Percentiles rank a stretch among this genome's conserved stretches.
Conservation (phyloP, 73 alveolate genomes). For the Paramecium pentaurelia region DNA sequence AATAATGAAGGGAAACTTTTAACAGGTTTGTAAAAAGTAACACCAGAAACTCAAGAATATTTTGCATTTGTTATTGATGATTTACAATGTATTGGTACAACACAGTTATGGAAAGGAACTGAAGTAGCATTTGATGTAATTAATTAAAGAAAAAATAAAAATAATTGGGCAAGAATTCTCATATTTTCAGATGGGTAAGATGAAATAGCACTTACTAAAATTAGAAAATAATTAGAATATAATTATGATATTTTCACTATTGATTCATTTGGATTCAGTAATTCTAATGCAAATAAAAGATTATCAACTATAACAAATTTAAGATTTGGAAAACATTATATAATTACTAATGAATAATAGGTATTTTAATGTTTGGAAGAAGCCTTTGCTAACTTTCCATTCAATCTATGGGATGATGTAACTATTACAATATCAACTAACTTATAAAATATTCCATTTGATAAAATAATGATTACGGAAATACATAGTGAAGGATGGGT, state of each 20-base stretch:
- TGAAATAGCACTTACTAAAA: conserved; percentile 17
- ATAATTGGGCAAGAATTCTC: conserved; percentile 63
- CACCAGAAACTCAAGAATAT: conserved; percentile 54
- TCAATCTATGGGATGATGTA: neutral
- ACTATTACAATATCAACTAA: neutral
- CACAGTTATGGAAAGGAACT: conserved; percentile 69
- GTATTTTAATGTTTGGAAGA: neutral
- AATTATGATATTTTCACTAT: conserved; percentile 68
- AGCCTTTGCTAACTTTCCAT: neutral
- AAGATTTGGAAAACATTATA: neutral
- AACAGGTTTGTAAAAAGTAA: conserved; percentile 61
- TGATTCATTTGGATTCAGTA: conserved; percentile 81
- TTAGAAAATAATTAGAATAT: conserved; percentile 51
- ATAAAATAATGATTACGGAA: neutral
- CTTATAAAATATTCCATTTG: neutral
- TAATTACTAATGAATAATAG: neutral
- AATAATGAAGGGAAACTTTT: conserved; percentile 57
- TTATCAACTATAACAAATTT: neutral
- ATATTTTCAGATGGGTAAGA: conserved; percentile 82
- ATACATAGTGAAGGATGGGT: neutral
- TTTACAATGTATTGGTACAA: conserved; percentile 68
- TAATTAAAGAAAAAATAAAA: conserved; percentile 62
- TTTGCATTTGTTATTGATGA: neutral
- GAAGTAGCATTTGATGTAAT: conserved; percentile 64
- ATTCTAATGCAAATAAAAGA: conserved; percentile 39